Evolutionary conservation across 441 rosid genomes (phyloP).

Genomic region (Hypseocharis bilobata): DNA sequence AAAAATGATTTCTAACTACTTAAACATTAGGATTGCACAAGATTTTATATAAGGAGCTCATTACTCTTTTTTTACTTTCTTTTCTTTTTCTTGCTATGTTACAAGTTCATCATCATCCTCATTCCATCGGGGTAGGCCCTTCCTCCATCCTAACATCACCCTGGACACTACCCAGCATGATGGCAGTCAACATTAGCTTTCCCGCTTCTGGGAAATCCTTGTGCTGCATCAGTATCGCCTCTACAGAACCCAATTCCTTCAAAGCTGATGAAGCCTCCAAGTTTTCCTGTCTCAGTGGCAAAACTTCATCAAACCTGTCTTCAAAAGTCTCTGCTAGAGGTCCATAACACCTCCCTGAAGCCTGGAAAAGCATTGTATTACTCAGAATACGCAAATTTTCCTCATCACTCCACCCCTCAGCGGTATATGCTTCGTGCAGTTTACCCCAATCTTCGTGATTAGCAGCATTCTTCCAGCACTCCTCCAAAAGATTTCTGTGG

Average conservation of each 20-base stretch:
- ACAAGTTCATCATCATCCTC: too few relatives aligned
- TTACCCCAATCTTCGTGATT: slow-evolving; percentile 72
- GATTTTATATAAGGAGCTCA: too few relatives aligned
- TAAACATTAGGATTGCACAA: too few relatives aligned
- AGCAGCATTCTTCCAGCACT: slow-evolving; percentile 81
- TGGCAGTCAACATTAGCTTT: slow-evolving; percentile 70
- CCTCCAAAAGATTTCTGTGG: slow-evolving; percentile 58
- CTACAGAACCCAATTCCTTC: slow-evolving; percentile 42
- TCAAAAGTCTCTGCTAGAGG: slow-evolving; percentile 55
- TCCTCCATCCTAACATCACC: not conserved
- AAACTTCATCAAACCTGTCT: slow-evolving; percentile 51
- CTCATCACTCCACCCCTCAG: slow-evolving; percentile 81
- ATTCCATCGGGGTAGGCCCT: not conserved
- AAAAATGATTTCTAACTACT: too few relatives aligned
- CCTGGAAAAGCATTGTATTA: slow-evolving; percentile 61
- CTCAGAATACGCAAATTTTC: slow-evolving; percentile 58
- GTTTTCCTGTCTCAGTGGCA: slow-evolving; percentile 55
- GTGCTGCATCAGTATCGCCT: slow-evolving; percentile 73
- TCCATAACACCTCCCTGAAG: slow-evolving; percentile 63
- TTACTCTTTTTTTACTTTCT: too few relatives aligned
- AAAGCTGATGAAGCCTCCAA: slow-evolving; percentile 15
- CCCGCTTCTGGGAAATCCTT: slow-evolving; percentile 75
- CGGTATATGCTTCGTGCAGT: slow-evolving; percentile 44
- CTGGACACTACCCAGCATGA: slow-evolving; percentile 46
- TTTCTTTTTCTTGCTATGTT: too few relatives aligned